Conservation (phyloP, 345 rosid species). For the Hypericum perforatum region DNA sequence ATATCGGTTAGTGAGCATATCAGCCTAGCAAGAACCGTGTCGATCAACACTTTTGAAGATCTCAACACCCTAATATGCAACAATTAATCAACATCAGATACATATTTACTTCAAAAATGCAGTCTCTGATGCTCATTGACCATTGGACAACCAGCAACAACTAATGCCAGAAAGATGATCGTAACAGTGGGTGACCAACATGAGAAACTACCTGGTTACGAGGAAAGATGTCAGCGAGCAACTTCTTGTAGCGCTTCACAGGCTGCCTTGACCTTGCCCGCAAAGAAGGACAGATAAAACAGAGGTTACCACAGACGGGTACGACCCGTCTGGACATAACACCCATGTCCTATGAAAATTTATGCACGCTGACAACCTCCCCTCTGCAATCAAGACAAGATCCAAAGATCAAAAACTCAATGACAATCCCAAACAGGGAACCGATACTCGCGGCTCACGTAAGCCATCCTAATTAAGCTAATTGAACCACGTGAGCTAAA, state of each 20-base stretch:
- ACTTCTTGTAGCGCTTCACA: constrained; percentile 83
- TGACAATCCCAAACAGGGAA: too few relatives aligned
- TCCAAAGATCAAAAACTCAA: too few relatives aligned
- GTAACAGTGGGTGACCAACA: neutral
- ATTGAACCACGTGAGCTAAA: too few relatives aligned
- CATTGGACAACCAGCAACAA: neutral
- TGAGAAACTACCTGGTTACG: constrained; percentile 52
- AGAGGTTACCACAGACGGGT: constrained; percentile 87
- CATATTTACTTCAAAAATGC: too few relatives aligned
- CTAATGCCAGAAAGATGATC: neutral
- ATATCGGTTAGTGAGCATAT: too few relatives aligned
- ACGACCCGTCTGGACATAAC: constrained; percentile 83
- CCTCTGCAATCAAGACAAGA: neutral
- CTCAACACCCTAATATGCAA: too few relatives aligned
- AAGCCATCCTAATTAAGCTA: too few relatives aligned
- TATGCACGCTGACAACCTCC: constrained; percentile 11
- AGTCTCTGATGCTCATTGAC: neutral
- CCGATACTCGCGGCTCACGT: too few relatives aligned
- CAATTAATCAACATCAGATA: too few relatives aligned
- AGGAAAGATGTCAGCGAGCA: constrained; percentile 71
- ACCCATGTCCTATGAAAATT: constrained; percentile 49
- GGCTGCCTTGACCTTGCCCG: constrained; percentile 96
- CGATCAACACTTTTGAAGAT: too few relatives aligned
- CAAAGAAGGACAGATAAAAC: constrained; percentile 85
- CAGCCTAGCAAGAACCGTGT: too few relatives aligned